Evolutionary conservation across 148 eudicot species (phyloP), one percentile per base, ranked within the genome.

Genomic region (Polygonum aviculare): DNA sequence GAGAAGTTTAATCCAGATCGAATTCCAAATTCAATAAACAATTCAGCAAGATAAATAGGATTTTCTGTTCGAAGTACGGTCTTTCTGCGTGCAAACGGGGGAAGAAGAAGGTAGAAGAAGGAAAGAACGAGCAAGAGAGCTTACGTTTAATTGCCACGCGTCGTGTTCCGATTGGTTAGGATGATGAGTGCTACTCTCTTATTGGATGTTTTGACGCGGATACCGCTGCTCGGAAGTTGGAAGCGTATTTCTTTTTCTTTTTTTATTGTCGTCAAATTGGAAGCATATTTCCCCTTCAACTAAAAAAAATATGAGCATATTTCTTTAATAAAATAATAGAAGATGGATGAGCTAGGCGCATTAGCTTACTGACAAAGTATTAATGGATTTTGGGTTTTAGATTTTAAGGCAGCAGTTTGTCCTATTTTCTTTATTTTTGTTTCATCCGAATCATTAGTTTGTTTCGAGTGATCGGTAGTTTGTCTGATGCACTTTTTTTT

Each of bases 201-300:
- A 85, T 88, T 88, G 88, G 88, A n/a, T 69, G 52, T 12, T 78
- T 18, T 9, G 69, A 84, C 85, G 83, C 77, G 74, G 83, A 78
- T 69, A 60, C 52, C 35, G 22, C 26, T 57, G 63, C 21, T 22
- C 63, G 12, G 2, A 57, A 19, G 63, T 19, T 57, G 63, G 35
- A 57, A 19, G 19, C 31, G 31, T 26, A 26, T 26, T 26, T 26
- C 31, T 26, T 26, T 26, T 26, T 26, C 31, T 26, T 26, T 26
- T 26, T 26, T 26, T 26, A 26, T 26, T 26, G 31, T 26, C 31
- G 31, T 26, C 31, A 26, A 26, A 0, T 26, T 26, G 31, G 31
- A 1, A 26, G 31, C 31, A 26, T 0, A 26, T 26, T 26, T 0
- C 31, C 31, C 31, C 31, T 26, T 26, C 31, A 26, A 26, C 31